Conservation (phyloP, 75 land plant species). For the Adiantum capillusveneris region DNA sequence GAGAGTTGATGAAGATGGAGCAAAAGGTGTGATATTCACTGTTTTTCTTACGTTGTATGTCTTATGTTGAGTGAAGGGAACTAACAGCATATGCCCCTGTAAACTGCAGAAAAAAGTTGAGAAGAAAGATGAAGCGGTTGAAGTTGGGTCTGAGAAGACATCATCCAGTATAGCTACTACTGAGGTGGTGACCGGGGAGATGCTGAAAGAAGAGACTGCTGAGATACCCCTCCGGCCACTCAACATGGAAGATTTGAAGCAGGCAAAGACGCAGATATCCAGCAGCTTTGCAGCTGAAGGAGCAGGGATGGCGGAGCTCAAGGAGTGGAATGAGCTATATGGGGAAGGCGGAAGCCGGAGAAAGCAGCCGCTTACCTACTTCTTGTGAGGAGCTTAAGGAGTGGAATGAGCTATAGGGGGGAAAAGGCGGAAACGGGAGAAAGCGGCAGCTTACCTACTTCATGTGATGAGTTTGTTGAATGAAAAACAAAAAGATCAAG, state of each 20-base stretch:
- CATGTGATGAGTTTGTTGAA: slow-evolving; percentile 26
- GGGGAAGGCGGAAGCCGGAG: slow-evolving; percentile 90
- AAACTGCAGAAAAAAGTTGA: too few relatives aligned
- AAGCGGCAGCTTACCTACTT: slow-evolving; percentile 67
- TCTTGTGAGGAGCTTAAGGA: slow-evolving; percentile 51
- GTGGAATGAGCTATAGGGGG: slow-evolving; percentile 85
- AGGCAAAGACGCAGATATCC: slow-evolving; percentile 72
- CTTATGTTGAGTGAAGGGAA: too few relatives aligned
- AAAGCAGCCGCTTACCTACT: slow-evolving; percentile 63
- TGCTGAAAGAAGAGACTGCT: slow-evolving; percentile 16
- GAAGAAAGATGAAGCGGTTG: too few relatives aligned
- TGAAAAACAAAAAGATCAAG: too few relatives aligned
- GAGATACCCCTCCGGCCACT: slow-evolving; percentile 54
- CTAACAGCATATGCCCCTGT: too few relatives aligned
- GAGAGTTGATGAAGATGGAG: slow-evolving; percentile 66
- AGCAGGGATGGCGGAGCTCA: slow-evolving; percentile 58
- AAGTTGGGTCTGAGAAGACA: too few relatives aligned
- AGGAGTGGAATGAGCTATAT: slow-evolving; percentile 81
- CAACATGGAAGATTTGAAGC: slow-evolving; percentile 67
- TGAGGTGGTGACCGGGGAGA: too few relatives aligned
- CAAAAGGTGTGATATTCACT: slow-evolving; percentile 1
- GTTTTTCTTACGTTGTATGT: too few relatives aligned
- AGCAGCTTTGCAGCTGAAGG: slow-evolving; percentile 77
- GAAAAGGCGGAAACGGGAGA: slow-evolving; percentile 73
- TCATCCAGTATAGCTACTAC: too few relatives aligned